phyloP scores from a whole-genome alignment of 345 rosid species.

The Microcos paniculata region DNA sequence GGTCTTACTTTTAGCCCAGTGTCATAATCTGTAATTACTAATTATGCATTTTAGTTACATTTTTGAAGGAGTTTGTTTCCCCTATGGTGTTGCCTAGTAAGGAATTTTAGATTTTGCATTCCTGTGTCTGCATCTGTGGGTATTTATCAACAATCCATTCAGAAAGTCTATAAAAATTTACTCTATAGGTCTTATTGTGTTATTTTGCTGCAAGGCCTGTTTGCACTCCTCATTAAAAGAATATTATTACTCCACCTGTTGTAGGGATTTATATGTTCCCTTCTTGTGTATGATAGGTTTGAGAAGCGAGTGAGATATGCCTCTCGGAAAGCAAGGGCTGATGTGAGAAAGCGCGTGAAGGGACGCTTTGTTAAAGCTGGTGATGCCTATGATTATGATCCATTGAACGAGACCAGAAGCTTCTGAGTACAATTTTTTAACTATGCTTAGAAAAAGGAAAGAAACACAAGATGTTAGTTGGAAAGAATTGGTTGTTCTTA shows the following conservation, averaged over 20 bases:
- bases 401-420: slow-evolving; percentile 80
- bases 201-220: not conserved
- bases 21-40: slow-evolving; percentile 2
- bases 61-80: not conserved
- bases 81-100: not conserved
- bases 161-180: not conserved
- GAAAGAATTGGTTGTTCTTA: slow-evolving; percentile 23
- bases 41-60: not conserved
- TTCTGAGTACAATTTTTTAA: slow-evolving; percentile 43
- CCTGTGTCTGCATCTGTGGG: not conserved
- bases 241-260: not conserved
- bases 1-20: not conserved
- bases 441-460: slow-evolving; percentile 30
- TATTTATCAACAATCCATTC: not conserved
- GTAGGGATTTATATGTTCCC: not conserved
- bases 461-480: slow-evolving; percentile 23
- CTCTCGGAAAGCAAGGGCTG: slow-evolving; percentile 98
- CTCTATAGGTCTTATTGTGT: not conserved
- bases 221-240: not conserved
- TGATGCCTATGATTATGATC: slow-evolving; percentile 93
- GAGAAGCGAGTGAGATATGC: slow-evolving; percentile 93
- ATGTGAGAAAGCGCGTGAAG: slow-evolving; percentile 92
- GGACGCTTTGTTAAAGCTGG: slow-evolving; percentile 97
- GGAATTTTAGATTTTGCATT: not conserved
- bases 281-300: slow-evolving; percentile 51